Evolutionary conservation across 108 stramenopile genomes (phyloP).

Genomic region (Craspedostauros australis): DNA sequence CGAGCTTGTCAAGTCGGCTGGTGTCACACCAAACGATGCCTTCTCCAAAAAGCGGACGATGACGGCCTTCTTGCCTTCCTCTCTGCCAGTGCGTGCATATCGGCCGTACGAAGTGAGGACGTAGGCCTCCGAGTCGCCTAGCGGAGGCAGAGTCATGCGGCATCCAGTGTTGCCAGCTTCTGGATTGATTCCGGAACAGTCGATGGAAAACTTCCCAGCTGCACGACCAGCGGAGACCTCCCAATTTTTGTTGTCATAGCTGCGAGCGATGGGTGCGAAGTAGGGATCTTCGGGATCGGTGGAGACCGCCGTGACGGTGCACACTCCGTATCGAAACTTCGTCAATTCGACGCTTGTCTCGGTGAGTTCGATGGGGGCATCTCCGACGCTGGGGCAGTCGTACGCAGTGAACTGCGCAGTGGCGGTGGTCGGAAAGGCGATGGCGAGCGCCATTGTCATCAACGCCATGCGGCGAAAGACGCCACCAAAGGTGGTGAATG

Average conservation of each 20-base stretch:
- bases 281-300: background rate
- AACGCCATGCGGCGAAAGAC: too few species aligned
- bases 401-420: too few species aligned
- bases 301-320: background rate
- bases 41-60: conserved; percentile 48
- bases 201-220: too few species aligned
- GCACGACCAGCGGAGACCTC: conserved; percentile 12
- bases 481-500: too few species aligned
- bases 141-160: background rate
- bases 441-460: too few species aligned
- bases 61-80: too few species aligned
- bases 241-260: conserved; percentile 15
- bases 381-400: too few species aligned
- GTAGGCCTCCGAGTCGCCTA: background rate
- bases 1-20: too few species aligned
- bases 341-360: conserved; percentile 1
- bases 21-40: conserved; percentile 66
- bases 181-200: too few species aligned
- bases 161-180: background rate
- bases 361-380: too few species aligned
- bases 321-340: background rate
- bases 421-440: too few species aligned
- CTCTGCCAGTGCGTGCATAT: background rate
- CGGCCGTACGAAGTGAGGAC: background rate
- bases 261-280: conserved; percentile 10